phyloP scores from a whole-genome alignment of 192 early-diverging fungal species.

The Entomortierella chlamydospora region DNA sequence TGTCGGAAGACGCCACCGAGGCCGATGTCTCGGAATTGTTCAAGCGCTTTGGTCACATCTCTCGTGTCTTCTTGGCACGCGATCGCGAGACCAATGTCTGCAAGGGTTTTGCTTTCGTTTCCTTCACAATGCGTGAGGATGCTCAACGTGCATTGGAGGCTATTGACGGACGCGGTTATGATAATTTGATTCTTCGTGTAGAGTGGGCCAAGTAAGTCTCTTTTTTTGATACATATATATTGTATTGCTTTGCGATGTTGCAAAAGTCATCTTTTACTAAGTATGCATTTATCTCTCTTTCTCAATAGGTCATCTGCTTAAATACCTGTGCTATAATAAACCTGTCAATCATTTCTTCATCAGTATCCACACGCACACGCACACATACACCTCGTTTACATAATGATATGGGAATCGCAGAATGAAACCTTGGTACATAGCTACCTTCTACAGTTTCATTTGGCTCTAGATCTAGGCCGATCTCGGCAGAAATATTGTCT shows the following conservation, averaged over 20 bases:
- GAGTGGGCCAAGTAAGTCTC: conserved; percentile 81
- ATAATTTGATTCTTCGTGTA: conserved; percentile 92
- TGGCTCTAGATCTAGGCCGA: too few species aligned
- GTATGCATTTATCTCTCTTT: background rate
- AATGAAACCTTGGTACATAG: too few species aligned
- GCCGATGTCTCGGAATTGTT: conserved; percentile 91
- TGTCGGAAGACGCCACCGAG: conserved; percentile 94
- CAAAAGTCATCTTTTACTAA: too few species aligned
- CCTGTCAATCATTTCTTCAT: conserved; percentile 2
- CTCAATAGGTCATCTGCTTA: conserved; percentile 48
- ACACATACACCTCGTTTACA: too few species aligned
- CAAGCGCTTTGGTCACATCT: conserved; percentile 84
- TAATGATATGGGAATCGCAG: too few species aligned
- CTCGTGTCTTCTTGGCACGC: conserved; percentile 87
- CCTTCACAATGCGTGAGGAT: conserved; percentile 81
- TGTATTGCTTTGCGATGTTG: background rate
- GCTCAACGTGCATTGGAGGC: conserved; percentile 86
- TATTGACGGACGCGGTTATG: conserved; percentile 96
- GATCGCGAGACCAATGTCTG: conserved; percentile 87
- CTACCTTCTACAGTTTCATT: too few species aligned
- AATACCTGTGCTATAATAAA: conserved; percentile 19
- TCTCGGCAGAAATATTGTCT: too few species aligned
- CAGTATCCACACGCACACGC: background rate
- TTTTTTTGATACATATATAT: background rate
- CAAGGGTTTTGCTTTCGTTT: conserved; percentile 98